A percentile compares a stretch with the other conserved stretches of the same genome.
phyloP scores from a whole-genome alignment of 495 filamentous ascomycete species.

The Lepidopterella palustris region DNA sequence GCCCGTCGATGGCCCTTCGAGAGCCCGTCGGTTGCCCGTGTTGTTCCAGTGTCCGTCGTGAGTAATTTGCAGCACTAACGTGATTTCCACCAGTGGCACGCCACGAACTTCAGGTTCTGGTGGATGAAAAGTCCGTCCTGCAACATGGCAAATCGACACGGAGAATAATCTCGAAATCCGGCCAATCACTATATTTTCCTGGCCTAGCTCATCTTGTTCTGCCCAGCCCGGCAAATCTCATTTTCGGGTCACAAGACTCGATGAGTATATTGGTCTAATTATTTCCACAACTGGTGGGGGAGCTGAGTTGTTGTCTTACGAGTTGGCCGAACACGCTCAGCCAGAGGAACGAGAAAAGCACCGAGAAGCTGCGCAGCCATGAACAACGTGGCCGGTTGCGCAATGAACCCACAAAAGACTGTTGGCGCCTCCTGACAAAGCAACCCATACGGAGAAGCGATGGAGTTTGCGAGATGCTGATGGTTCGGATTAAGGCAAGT shows the following conservation, averaged over 20 bases:
- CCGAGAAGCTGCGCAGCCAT: slow-evolving; percentile 8
- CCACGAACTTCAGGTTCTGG: not conserved
- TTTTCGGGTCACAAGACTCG: not conserved
- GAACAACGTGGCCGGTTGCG: slow-evolving; percentile 23
- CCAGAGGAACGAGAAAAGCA: too few relatives aligned
- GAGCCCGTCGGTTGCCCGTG: not conserved
- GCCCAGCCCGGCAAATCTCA: not conserved
- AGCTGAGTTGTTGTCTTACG: not conserved
- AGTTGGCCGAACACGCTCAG: not conserved
- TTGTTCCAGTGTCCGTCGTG: not conserved
- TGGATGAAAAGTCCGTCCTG: not conserved
- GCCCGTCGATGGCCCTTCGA: too few relatives aligned
- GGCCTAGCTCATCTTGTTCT: not conserved
- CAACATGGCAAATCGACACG: not conserved
- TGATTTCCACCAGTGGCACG: not conserved
- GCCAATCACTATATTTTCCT: not conserved
- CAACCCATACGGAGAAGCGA: not conserved
- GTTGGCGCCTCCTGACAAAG: not conserved
- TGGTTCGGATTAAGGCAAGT: not conserved
- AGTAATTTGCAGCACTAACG: slow-evolving; percentile 1
- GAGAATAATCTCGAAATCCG: not conserved
- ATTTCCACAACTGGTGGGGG: not conserved
- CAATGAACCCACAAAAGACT: slow-evolving; percentile 16
- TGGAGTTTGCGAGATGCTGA: slow-evolving; percentile 1
- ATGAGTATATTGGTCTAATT: too few relatives aligned